These are phyloP conservation scores for Podospora fimiseda DNA, from an alignment of 495 filamentous ascomycete species.

Conservation along the genomic window DNA sequence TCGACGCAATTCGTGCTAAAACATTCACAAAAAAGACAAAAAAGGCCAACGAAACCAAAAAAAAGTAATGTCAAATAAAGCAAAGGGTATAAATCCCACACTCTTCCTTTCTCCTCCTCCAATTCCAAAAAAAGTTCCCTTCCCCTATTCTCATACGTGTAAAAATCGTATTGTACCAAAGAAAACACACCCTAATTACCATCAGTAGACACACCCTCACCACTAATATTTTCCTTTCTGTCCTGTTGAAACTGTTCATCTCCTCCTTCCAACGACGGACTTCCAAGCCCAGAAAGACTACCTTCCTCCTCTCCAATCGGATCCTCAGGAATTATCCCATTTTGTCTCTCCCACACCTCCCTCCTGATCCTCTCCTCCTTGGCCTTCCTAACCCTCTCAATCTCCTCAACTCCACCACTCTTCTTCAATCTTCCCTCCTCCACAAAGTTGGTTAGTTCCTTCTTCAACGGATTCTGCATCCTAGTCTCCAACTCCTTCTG, in stretches of 20 bases:
- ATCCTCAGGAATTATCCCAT: slow-evolving; percentile 36
- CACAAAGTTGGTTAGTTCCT: slow-evolving; percentile 83
- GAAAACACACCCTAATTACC: background rate
- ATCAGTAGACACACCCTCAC: background rate
- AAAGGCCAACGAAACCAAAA: background rate
- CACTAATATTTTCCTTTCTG: background rate
- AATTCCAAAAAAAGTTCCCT: background rate
- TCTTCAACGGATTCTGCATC: slow-evolving; percentile 71
- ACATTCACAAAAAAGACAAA: background rate
- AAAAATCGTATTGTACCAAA: background rate
- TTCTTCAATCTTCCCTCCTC: slow-evolving; percentile 92
- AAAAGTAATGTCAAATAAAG: slow-evolving; percentile 4
- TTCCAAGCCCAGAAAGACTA: background rate
- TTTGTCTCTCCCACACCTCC: slow-evolving; percentile 75
- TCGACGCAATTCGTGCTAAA: too few species aligned
- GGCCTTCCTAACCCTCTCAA: slow-evolving; percentile 72
- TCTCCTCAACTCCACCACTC: slow-evolving; percentile 88
- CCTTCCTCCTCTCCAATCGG: slow-evolving; percentile 20
- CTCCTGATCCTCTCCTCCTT: slow-evolving; percentile 83
- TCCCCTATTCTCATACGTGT: background rate
- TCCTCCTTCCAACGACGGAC: background rate
- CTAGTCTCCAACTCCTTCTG: slow-evolving; percentile 81
- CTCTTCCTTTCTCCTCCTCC: background rate
- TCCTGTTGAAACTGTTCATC: background rate
- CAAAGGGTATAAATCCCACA: slow-evolving; percentile 14